These are phyloP conservation scores for Crepidotus variabilis DNA, from an alignment of 768 basidiomycete genomes.

Conservation along the genomic window DNA sequence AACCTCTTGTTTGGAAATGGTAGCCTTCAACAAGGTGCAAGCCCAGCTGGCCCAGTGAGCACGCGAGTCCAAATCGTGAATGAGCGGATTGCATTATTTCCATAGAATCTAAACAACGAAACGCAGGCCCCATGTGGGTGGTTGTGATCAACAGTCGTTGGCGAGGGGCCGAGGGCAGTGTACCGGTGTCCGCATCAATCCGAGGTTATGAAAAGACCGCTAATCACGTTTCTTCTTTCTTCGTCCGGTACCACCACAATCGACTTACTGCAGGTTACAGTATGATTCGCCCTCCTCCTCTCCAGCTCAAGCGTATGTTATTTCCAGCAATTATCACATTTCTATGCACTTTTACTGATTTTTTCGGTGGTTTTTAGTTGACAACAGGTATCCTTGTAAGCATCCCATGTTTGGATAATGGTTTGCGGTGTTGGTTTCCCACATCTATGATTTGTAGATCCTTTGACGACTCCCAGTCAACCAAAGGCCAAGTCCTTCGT, in stretches of 20 bases:
- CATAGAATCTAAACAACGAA: no score
- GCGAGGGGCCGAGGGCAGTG: not conserved
- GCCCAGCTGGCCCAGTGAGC: no score
- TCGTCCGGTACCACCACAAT: conserved; percentile 39
- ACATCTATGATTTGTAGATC: conserved; percentile 10
- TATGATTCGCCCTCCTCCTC: conserved; percentile 39
- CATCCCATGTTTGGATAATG: not conserved
- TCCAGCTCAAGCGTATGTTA: conserved; percentile 36
- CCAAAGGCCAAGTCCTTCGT: conserved; percentile 27
- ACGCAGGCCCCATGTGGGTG: no score
- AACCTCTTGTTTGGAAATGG: no score
- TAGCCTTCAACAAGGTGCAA: no score
- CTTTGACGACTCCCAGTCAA: conserved; percentile 20
- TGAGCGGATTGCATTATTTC: no score
- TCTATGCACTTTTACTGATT: not conserved
- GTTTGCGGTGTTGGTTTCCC: not conserved
- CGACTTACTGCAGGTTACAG: conserved; percentile 25
- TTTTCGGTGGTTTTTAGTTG: conserved; percentile 18
- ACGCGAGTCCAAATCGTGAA: no score
- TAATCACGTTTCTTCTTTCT: conserved; percentile 14
- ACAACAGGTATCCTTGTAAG: conserved; percentile 33
- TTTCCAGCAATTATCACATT: not conserved
- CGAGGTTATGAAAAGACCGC: not conserved
- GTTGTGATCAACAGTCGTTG: no score
- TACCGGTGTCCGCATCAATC: conserved; percentile 5